Conservation (phyloP, 257 asterid species). For the Rehmannia glutinosa region DNA sequence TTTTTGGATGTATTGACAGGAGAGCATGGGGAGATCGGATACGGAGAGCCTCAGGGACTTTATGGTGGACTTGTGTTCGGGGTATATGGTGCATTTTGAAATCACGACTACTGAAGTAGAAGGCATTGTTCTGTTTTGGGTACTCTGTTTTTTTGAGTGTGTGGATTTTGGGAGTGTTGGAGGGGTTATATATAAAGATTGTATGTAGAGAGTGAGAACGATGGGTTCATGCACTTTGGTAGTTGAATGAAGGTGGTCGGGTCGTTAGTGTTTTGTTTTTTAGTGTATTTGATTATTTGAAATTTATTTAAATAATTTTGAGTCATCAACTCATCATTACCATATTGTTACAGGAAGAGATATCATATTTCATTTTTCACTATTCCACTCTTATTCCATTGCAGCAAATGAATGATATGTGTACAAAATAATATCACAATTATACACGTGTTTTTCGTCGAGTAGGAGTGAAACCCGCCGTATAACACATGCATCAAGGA, state of each 20-base stretch:
- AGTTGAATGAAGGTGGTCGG: slow-evolving; percentile 19
- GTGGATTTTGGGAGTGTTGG: not conserved
- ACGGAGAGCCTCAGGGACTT: slow-evolving; percentile 76
- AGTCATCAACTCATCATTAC: too few species aligned
- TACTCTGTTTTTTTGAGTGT: too few species aligned
- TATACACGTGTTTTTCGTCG: too few species aligned
- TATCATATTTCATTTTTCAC: too few species aligned
- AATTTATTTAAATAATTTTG: too few species aligned
- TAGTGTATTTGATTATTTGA: not conserved
- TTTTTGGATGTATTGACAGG: slow-evolving; percentile 90
- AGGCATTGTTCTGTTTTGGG: slow-evolving; percentile 39
- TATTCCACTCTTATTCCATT: too few species aligned
- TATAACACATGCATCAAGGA: too few species aligned
- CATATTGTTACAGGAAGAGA: too few species aligned
- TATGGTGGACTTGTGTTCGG: slow-evolving; percentile 41
- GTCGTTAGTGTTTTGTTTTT: slow-evolving; percentile 18
- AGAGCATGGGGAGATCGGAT: slow-evolving; percentile 95
- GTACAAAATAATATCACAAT: too few species aligned
- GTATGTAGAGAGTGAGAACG: not conserved
- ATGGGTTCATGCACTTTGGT: slow-evolving; percentile 36
- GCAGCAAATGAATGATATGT: too few species aligned
- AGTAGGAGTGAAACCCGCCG: too few species aligned
- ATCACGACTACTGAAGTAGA: slow-evolving; percentile 57
- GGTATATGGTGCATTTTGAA: slow-evolving; percentile 63
- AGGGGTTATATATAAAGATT: slow-evolving; percentile 10